phyloP scores from a whole-genome alignment of 2,329 filamentous ascomycete genomes.

The Penicillium nordicum region DNA sequence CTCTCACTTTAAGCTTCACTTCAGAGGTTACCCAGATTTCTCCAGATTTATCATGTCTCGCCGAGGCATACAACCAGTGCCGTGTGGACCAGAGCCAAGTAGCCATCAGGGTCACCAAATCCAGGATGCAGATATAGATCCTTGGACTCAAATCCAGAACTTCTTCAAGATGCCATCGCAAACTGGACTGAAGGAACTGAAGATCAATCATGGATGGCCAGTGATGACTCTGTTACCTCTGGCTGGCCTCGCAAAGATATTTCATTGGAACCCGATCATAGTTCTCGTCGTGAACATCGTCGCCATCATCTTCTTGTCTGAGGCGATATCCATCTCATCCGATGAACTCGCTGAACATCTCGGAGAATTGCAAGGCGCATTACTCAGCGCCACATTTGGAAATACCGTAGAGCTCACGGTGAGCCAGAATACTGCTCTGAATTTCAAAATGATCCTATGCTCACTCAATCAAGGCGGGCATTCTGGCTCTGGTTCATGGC shows the following conservation, averaged over 20 bases:
- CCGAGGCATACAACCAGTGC: background rate
- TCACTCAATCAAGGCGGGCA: slow-evolving; percentile 56
- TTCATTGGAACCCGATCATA: slow-evolving; percentile 9
- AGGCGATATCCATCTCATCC: slow-evolving; percentile 8
- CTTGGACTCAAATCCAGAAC: background rate
- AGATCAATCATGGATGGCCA: background rate
- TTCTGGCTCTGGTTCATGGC: slow-evolving; percentile 73
- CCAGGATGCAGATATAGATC: background rate
- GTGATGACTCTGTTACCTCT: slow-evolving; percentile 7
- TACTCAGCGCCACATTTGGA: slow-evolving; percentile 12
- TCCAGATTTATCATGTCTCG: background rate
- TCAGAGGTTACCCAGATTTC: background rate
- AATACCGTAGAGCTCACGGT: slow-evolving; percentile 15
- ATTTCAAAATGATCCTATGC: background rate
- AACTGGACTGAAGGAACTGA: background rate
- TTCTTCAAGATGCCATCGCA: slow-evolving; percentile 4
- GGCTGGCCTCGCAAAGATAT: slow-evolving; percentile 5
- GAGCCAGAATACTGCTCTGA: background rate
- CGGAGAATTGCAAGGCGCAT: slow-evolving; percentile 12
- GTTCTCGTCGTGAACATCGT: slow-evolving; percentile 11
- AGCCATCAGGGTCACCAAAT: background rate
- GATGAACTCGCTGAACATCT: slow-evolving; percentile 8
- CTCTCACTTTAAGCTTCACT: background rate
- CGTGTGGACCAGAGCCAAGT: background rate
- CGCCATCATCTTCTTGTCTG: slow-evolving; percentile 9